phyloP scores from a whole-genome alignment of 768 basidiomycete species.

The Termitomyces titanicus region DNA sequence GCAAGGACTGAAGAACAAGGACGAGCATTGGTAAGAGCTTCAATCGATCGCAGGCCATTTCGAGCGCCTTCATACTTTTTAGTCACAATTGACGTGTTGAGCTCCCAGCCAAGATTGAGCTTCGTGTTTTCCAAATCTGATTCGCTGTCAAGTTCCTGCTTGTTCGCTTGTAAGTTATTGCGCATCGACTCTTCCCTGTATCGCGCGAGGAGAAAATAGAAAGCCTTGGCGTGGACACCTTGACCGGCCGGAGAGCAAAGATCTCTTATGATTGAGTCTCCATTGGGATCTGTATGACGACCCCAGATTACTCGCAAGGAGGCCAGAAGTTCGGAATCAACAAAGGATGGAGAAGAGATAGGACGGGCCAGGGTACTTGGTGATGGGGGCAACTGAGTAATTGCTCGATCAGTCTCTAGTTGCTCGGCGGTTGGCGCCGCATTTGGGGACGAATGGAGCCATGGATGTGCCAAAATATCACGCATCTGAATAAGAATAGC shows the following conservation, averaged over 20 bases:
- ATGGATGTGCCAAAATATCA: slow-evolving; percentile 84
- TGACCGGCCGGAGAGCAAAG: slow-evolving; percentile 66
- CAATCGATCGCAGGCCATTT: slow-evolving; percentile 16
- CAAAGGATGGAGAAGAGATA: slow-evolving; percentile 60
- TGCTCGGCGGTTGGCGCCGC: slow-evolving; percentile 15
- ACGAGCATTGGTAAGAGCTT: slow-evolving; percentile 15
- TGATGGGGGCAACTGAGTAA: slow-evolving; percentile 53
- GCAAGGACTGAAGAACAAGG: slow-evolving; percentile 14
- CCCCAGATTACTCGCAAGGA: slow-evolving; percentile 86
- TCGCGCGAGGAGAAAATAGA: slow-evolving; percentile 79
- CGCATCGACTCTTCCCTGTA: slow-evolving; percentile 59
- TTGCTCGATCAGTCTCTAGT: slow-evolving; percentile 13
- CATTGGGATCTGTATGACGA: slow-evolving; percentile 54
- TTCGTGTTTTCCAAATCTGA: slow-evolving; percentile 24
- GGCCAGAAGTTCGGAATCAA: slow-evolving; percentile 73
- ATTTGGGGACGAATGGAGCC: slow-evolving; percentile 45
- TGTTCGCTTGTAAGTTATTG: slow-evolving; percentile 47
- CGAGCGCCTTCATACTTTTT: slow-evolving; percentile 27
- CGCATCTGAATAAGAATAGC: slow-evolving; percentile 55
- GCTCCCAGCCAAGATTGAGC: slow-evolving; percentile 37
- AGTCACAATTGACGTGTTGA: slow-evolving; percentile 24
- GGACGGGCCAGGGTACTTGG: slow-evolving; percentile 68
- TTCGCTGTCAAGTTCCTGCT: slow-evolving; percentile 24
- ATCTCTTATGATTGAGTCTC: slow-evolving; percentile 56
- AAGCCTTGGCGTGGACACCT: slow-evolving; percentile 80